These are phyloP conservation scores for Magnaporthiopsis incrustans DNA, from an alignment of 2,329 filamentous ascomycete genomes.

Conservation along the genomic window DNA sequence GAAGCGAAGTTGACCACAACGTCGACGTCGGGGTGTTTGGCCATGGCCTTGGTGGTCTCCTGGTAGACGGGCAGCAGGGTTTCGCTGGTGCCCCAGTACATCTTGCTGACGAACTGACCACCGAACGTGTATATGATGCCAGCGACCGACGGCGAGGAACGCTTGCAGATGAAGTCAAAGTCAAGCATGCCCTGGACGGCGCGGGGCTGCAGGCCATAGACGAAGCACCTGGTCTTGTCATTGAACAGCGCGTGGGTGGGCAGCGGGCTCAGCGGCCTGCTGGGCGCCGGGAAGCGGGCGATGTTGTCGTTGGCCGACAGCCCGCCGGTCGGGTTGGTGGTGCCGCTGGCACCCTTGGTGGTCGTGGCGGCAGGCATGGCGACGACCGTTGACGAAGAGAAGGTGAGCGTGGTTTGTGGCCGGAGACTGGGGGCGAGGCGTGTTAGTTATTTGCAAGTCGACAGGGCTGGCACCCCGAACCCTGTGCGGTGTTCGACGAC, in stretches of 20 bases:
- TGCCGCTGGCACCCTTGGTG: constrained; percentile 41
- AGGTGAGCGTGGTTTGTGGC: constrained; percentile 4
- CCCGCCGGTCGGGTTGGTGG: constrained; percentile 29
- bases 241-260: constrained; percentile 91
- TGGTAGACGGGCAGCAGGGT: constrained; percentile 98
- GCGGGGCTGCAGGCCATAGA: constrained; percentile 97
- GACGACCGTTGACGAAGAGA: constrained; percentile 8
- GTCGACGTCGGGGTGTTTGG: constrained; percentile 95
- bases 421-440: neutral
- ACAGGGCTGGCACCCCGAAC: neutral
- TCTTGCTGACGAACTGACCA: constrained; percentile 99
- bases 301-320: constrained; percentile 96
- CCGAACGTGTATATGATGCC: constrained; percentile 99
- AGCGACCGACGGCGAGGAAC: constrained; percentile 87
- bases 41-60: constrained; percentile 81
- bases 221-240: constrained; percentile 99
- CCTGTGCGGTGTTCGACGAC: neutral
- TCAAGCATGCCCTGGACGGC: constrained; percentile 92
- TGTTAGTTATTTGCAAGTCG: neutral
- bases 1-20: constrained; percentile 99
- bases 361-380: constrained; percentile 46
- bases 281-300: constrained; percentile 84
- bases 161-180: constrained; percentile 99
- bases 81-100: constrained; percentile 99
- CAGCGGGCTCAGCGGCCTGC: constrained; percentile 82